Evolutionary conservation across 768 basidiomycete species (phyloP).

Genomic region (Lentinula sp.): DNA sequence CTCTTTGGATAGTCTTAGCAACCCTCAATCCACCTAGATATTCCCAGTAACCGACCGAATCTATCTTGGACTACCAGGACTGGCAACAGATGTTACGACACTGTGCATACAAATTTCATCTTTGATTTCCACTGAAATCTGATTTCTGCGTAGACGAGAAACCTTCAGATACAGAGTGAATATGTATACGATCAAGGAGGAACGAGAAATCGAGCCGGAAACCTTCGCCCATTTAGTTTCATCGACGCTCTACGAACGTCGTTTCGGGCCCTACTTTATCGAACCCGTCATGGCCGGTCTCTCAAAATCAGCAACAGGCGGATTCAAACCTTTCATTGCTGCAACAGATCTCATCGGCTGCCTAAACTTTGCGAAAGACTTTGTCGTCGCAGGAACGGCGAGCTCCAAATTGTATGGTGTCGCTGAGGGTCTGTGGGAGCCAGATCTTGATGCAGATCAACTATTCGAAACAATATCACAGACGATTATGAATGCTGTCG

Average conservation of each 20-base stretch:
- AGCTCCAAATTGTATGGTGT: slow-evolving; percentile 92
- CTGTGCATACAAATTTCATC: slow-evolving; percentile 45
- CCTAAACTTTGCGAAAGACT: slow-evolving; percentile 92
- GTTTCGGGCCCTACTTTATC: slow-evolving; percentile 95
- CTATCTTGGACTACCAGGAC: slow-evolving; percentile 86
- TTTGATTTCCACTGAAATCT: slow-evolving; percentile 2
- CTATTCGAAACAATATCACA: slow-evolving; percentile 98
- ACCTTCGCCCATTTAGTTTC: slow-evolving; percentile 95
- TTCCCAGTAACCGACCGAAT: slow-evolving; percentile 92
- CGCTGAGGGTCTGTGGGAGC: slow-evolving; percentile 98
- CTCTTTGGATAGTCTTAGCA: slow-evolving; percentile 8
- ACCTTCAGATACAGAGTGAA: slow-evolving; percentile 91
- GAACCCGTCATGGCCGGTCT: slow-evolving; percentile 96
- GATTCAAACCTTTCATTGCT: slow-evolving; percentile 87
- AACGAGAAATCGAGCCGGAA: slow-evolving; percentile 92
- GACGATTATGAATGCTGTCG: slow-evolving; percentile 89
- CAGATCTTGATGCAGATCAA: slow-evolving; percentile 92
- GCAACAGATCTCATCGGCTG: slow-evolving; percentile 93
- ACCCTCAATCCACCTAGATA: slow-evolving; percentile 44
- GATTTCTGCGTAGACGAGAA: slow-evolving; percentile 56
- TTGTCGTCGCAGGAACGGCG: slow-evolving; percentile 93
- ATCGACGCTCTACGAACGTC: slow-evolving; percentile 90
- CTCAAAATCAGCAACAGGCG: slow-evolving; percentile 64
- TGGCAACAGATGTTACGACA: slow-evolving; percentile 91
- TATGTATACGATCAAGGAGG: slow-evolving; percentile 99